These are phyloP conservation scores for Penicillium occitanis DNA, from an alignment of 2,329 filamentous ascomycete species.

Conservation along the genomic window DNA sequence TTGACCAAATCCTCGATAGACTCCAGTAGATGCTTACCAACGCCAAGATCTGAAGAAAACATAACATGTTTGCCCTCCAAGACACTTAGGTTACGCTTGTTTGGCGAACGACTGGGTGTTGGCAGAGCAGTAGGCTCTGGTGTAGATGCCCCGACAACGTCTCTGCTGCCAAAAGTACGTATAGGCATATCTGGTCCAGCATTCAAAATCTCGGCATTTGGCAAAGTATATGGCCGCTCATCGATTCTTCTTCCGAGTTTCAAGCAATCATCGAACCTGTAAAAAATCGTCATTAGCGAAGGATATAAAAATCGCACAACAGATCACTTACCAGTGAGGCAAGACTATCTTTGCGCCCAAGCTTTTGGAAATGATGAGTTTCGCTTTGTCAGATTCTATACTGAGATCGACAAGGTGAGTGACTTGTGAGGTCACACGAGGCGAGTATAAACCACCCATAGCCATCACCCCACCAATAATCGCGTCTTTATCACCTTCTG, in stretches of 20 bases:
- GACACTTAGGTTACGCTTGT: slow-evolving; percentile 62
- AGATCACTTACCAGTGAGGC: slow-evolving; percentile 72
- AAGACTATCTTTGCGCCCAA: slow-evolving; percentile 79
- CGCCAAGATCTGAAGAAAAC: slow-evolving; percentile 70
- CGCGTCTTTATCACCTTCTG: slow-evolving; percentile 81
- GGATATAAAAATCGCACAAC: not conserved
- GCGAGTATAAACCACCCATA: slow-evolving; percentile 78
- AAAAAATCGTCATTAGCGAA: not conserved
- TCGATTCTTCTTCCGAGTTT: slow-evolving; percentile 88
- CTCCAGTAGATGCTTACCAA: slow-evolving; percentile 64
- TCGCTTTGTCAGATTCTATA: slow-evolving; percentile 67
- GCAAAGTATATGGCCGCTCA: slow-evolving; percentile 80
- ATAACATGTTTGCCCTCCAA: slow-evolving; percentile 77
- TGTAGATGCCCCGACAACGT: slow-evolving; percentile 67
- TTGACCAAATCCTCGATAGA: slow-evolving; percentile 71
- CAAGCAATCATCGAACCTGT: slow-evolving; percentile 93
- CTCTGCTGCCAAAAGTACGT: slow-evolving; percentile 57
- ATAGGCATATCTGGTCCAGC: slow-evolving; percentile 57
- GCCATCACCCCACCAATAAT: slow-evolving; percentile 88
- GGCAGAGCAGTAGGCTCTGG: slow-evolving; percentile 47
- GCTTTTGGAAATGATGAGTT: slow-evolving; percentile 60
- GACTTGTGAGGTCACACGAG: slow-evolving; percentile 68
- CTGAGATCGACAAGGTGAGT: slow-evolving; percentile 87
- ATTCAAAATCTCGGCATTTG: slow-evolving; percentile 79
- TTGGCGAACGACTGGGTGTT: slow-evolving; percentile 29